A percentile compares a stretch with the other conserved stretches of the same genome.
Conservation (phyloP, 2,329 filamentous ascomycete genomes). For the Alternaria arborescens region DNA sequence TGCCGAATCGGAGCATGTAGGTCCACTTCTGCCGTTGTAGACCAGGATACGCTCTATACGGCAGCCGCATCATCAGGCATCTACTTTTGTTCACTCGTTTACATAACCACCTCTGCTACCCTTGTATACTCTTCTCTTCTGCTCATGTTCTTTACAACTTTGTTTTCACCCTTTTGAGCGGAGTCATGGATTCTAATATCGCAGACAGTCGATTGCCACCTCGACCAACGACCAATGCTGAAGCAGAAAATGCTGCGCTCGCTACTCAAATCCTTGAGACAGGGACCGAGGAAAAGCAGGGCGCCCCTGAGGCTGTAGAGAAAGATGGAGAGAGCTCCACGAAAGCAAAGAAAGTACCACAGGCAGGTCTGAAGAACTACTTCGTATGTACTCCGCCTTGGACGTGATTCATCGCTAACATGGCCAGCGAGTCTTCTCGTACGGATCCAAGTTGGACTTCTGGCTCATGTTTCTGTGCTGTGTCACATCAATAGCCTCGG, state of each 20-base stretch:
- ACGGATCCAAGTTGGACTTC: slow-evolving; percentile 45
- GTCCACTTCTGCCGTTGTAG: neutral
- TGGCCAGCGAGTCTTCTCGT: slow-evolving; percentile 44
- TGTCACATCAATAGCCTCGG: slow-evolving; percentile 46
- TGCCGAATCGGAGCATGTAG: slow-evolving; percentile 1
- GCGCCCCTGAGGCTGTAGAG: slow-evolving; percentile 8
- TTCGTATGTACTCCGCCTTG: slow-evolving; percentile 34
- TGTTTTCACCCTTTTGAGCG: neutral
- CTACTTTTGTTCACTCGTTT: slow-evolving; percentile 11
- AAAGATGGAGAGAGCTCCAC: slow-evolving; percentile 10
- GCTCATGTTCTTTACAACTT: neutral
- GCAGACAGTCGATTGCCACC: slow-evolving; percentile 4
- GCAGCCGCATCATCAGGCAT: slow-evolving; percentile 13
- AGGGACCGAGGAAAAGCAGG: neutral
- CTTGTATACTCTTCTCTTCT: neutral
- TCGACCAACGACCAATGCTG: slow-evolving; percentile 9
- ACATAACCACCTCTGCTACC: neutral
- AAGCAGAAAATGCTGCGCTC: slow-evolving; percentile 9
- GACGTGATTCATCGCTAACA: slow-evolving; percentile 3
- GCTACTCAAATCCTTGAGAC: slow-evolving; percentile 8
- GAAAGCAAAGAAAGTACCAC: slow-evolving; percentile 27
- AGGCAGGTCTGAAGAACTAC: slow-evolving; percentile 42
- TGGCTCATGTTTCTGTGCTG: slow-evolving; percentile 37
- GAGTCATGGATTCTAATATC: slow-evolving; percentile 1
- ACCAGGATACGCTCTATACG: neutral